Base-by-base conservation (phyloP, 345 rosid genomes). In the Salix exigua region DNA sequence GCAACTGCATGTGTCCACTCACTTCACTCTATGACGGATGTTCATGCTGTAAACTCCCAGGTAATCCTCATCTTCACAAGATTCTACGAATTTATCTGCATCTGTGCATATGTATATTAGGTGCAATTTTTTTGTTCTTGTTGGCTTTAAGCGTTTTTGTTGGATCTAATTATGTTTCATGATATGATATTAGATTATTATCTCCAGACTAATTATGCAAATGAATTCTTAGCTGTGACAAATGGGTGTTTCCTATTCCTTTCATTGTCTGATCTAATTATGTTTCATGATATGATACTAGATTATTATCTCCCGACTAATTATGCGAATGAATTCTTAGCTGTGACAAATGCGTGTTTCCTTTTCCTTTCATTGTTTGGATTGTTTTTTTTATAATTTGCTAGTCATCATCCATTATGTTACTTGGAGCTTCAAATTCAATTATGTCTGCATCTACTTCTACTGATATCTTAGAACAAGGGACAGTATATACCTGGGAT, bases 21-120 rank as follows among this genome's bases (percentile, higher is more conserved):
- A 4, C 87, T 95, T 53, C 90, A 95, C 84, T 91, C 97, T 72
- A 94, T 97, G 71, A 97, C 97, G 19, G 99, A 93, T 88, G 93
- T 87, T 71, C 90, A 95, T 77, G 91, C 88, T 71, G 91, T 91
- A 79, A 93, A 95, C 80, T 89, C 99, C 71, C 99, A 93, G 99
- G 97, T 92, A 71, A 82, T 70, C 70, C 44, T 40, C 69, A 63
- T 68, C 73, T 63, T 75, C 42, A 35, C 48, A 70, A 30, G 61
- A 71, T 73, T 70, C 31, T 23, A 26, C n/a, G 69, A 46, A 16
- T 37, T 19, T 31, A 12, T 74, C 19, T 65, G 18, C 69, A 71
- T 3, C 3, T 14, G 13, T 60, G 60, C 28, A 4, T 7, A 40
- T 12, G 13, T 10, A 40, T 40, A 40, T 40, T 2, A 10, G 44